phyloP scores from a whole-genome alignment of 768 basidiomycete species.

The Vararia minispora region DNA sequence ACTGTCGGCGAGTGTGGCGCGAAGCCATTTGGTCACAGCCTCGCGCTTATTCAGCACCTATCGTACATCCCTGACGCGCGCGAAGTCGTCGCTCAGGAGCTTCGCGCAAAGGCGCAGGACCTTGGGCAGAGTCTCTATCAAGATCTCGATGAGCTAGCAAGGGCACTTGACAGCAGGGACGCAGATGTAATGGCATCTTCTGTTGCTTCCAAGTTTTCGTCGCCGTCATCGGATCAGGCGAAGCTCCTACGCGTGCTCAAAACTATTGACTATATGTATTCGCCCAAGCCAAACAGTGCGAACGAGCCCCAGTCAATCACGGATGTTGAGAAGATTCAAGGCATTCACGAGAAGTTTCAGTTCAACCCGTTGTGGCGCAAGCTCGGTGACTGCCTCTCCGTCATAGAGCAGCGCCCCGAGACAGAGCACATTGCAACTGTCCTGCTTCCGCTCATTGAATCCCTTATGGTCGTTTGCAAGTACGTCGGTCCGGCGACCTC shows the following conservation, averaged over 20 bases:
- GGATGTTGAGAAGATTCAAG: constrained; percentile 73
- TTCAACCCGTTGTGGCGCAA: constrained; percentile 84
- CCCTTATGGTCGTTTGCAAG: constrained; percentile 98
- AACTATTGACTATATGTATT: constrained; percentile 96
- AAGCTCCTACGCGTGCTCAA: constrained; percentile 91
- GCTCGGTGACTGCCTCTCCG: constrained; percentile 78
- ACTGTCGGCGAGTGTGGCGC: constrained; percentile 97
- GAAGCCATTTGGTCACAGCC: constrained; percentile 89
- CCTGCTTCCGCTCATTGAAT: constrained; percentile 87
- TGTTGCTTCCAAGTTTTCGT: constrained; percentile 83
- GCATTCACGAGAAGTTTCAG: constrained; percentile 85
- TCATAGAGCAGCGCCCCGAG: constrained; percentile 71
- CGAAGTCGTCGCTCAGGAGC: constrained; percentile 81
- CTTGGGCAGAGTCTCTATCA: constrained; percentile 64
- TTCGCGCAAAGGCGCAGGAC: constrained; percentile 77
- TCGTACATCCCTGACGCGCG: constrained; percentile 83
- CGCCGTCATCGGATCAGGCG: constrained; percentile 91
- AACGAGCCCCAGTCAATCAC: constrained; percentile 29
- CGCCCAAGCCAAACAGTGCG: constrained; percentile 36
- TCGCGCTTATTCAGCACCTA: constrained; percentile 86
- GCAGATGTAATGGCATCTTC: constrained; percentile 50
- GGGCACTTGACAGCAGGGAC: constrained; percentile 44
- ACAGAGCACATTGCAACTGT: constrained; percentile 87
- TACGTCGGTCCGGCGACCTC: constrained; percentile 72
- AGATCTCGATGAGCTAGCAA: constrained; percentile 70